Evolutionary conservation across 78 protist species (phyloP).

Genomic region (Mastigamoeba balamuthi): DNA sequence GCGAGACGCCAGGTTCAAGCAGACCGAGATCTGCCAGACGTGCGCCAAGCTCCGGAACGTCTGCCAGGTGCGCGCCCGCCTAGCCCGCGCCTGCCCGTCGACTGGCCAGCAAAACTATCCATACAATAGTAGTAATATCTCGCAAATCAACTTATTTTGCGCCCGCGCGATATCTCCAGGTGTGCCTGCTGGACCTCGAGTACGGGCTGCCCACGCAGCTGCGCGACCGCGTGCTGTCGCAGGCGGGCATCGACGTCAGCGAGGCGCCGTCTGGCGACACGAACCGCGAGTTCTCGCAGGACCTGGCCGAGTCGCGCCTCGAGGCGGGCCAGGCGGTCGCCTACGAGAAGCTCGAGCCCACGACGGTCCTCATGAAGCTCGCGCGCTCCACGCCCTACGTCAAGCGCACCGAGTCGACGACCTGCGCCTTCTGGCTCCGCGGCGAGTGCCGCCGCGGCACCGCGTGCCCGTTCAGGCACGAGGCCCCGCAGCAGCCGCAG

Average conservation of each 20-base stretch:
- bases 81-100: not conserved
- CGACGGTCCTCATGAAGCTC: conserved; percentile 11
- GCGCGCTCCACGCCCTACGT: conserved; percentile 53
- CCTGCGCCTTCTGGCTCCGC: conserved; percentile 68
- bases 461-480: conserved; percentile 58
- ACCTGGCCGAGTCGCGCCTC: not conserved
- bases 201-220: conserved; percentile 83
- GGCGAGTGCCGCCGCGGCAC: conserved; percentile 72
- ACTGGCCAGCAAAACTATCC: no score
- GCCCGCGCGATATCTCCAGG: no score
- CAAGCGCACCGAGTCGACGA: conserved; percentile 45
- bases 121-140: no score
- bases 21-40: conserved; percentile 81
- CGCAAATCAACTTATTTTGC: no score
- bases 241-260: conserved; percentile 25
- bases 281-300: not conserved
- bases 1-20: conserved; percentile 36
- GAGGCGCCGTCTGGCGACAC: not conserved
- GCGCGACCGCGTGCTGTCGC: conserved; percentile 43
- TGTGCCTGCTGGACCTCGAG: conserved; percentile 81
- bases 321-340: conserved; percentile 13
- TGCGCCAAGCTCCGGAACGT: conserved; percentile 86
- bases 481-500: not conserved
- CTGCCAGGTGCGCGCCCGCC: conserved; percentile 60
- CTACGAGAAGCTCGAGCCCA: conserved; percentile 25